Percentiles rank a stretch among this genome's conserved stretches.
These are phyloP conservation scores for Cordia subcordata DNA, from an alignment of 257 asterid species.

Conservation along the genomic window DNA sequence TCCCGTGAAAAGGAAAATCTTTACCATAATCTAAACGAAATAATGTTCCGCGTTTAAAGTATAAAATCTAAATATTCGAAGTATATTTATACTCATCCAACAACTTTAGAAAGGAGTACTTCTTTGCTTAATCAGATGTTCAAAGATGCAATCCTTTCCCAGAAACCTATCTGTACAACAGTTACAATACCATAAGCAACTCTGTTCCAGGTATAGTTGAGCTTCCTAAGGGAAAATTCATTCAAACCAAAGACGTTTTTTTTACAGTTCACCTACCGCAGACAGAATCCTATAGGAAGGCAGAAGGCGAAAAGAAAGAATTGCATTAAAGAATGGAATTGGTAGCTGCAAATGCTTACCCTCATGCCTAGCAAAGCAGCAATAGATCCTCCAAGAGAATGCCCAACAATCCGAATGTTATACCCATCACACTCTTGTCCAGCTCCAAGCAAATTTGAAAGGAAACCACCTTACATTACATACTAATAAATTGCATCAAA, in stretches of 20 bases:
- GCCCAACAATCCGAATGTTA: conserved; percentile 30
- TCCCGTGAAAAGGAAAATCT: not conserved
- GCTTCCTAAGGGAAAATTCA: too few species aligned
- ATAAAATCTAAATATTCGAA: not conserved
- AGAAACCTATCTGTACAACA: too few species aligned
- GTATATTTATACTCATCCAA: too few species aligned
- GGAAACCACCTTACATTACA: conserved; percentile 21
- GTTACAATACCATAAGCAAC: too few species aligned
- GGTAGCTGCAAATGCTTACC: conserved; percentile 11
- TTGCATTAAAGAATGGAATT: not conserved
- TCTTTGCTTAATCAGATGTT: too few species aligned
- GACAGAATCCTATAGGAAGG: too few species aligned
- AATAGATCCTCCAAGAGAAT: conserved; percentile 34
- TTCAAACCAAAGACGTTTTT: too few species aligned
- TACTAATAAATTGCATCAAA: not conserved
- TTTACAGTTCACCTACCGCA: not conserved
- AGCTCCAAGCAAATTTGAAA: conserved; percentile 21
- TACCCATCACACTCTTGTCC: conserved; percentile 31
- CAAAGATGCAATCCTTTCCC: too few species aligned
- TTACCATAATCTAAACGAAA: not conserved
- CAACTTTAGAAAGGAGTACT: not conserved
- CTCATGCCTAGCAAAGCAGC: conserved; percentile 27
- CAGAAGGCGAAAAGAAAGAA: not conserved
- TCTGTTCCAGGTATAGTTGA: too few species aligned
- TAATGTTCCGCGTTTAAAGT: not conserved